Base-by-base conservation (phyloP, 208 protist genomes). In the Plasmodiophora brassicae region DNA sequence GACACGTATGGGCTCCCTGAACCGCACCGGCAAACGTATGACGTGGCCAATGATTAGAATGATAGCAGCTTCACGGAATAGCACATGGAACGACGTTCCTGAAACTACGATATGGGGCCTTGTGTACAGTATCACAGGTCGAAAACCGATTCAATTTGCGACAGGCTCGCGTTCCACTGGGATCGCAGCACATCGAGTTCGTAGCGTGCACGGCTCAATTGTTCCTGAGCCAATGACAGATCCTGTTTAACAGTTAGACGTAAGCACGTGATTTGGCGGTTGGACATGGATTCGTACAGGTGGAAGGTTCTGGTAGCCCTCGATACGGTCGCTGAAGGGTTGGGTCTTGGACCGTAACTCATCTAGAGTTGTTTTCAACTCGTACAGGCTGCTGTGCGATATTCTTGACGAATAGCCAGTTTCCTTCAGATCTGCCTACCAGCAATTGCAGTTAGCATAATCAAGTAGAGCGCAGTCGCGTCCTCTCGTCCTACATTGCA, bases 111-210 rank as follows among this genome's bases (percentile, higher is more conserved):
- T n/a, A n/a, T n/a, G n/a, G n/a, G n/a, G n/a, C n/a, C n/a, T n/a
- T n/a, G n/a, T n/a, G n/a, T n/a, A n/a, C n/a, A n/a, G 65, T 5
- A 32, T 38, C 41, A 78, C 41, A 78, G 20, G 41, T 78, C n/a
- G n/a, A 78, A 78, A 44, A 78, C 65, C 5, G 65, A 78, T 78
- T 78, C 65, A 32, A 78, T 78, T n/a, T 38, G 32, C 32, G 65
- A 78, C 5, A 78, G 65, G 14, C n/a, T 5, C 65, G 5, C 41
- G 5, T 78, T n/a, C 65, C 65, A 78, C 41, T 78, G 32, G 41
- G 41, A 36, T 32, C 41, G 65, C 32, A 78, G 65, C 5, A 44
- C n/a, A 14, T 78, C 14, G 32, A 78, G 5, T 78, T 78, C 65
- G 10, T 38, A 5, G 5, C n/a, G 5, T 14, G 65, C 5, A 36